Base-by-base conservation (phyloP, 2,329 filamentous ascomycete species). In the Rutstroemia sydowiana region DNA sequence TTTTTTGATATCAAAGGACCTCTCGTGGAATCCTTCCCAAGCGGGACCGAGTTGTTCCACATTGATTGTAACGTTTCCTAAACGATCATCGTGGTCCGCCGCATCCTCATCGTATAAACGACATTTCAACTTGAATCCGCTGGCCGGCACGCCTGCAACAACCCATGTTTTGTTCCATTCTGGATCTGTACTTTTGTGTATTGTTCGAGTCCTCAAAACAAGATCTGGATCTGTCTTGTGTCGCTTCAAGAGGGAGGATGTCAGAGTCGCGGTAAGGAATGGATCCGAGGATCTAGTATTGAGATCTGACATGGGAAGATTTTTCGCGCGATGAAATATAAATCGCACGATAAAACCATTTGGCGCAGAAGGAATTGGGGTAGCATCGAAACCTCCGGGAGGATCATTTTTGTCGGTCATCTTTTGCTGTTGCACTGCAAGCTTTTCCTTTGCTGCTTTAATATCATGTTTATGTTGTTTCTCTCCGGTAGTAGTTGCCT, bases 41-140 rank as follows among this genome's bases (percentile, higher is more conserved):
- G 75, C 67, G 39, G 85, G 80, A 44, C 73, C 73, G 6, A 95
- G 65, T 2, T 70, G 65, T 10, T 75, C 70, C 0, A 87, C 80
- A 16, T 78, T 70, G 49, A 95, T 73, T 43, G 89, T 89, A 3
- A 88, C 88, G 63, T 93, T 95, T 10, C 92, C 92, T 18, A 97
- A 76, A 23, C 88, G 78, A 69, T 97, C 92, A 65, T 97, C 87
- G 58, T 86, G 81, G 66, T 96, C 88, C 1, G 84, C 81, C 31
- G 84, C 82, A 69, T 97, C 92, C 67, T 97, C 92, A 63, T 97
- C 92, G 69, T 91, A 95, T 16, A 97, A 70, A 48, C 88, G 79
- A 55, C 88, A 89, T 66, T 95, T 95, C 60, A 97, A 76, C 52
- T 76, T 78, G 70, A 95, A 95, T 3, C 91, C 91, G 0, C 78